A percentile compares a stretch with the other conserved stretches of the same genome.
Evolutionary conservation across 768 basidiomycete genomes (phyloP).

Genomic region (Rhizopogon vinicolor): DNA sequence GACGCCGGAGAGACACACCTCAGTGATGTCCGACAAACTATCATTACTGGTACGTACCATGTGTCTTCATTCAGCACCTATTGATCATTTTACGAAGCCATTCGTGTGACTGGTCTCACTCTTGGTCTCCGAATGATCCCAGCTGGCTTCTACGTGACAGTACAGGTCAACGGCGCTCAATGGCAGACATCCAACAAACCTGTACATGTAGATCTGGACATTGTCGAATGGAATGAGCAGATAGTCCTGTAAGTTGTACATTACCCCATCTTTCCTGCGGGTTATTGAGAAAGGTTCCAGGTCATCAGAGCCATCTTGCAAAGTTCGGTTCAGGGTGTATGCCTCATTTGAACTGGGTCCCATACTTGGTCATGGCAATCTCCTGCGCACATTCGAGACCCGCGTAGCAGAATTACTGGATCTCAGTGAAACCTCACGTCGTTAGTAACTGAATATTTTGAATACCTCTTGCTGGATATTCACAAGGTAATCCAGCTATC

Average conservation of each 20-base stretch:
- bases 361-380: constrained; percentile 1
- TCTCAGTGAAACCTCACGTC: neutral
- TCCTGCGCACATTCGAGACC: neutral
- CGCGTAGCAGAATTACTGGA: neutral
- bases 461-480: too few relatives aligned
- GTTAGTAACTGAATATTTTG: too few relatives aligned
- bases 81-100: neutral
- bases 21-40: neutral
- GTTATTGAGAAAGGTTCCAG: neutral
- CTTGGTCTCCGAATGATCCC: constrained; percentile 6
- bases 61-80: neutral
- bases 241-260: neutral
- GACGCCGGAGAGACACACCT: neutral
- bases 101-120: neutral
- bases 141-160: constrained; percentile 6
- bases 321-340: neutral
- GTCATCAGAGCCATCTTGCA: neutral
- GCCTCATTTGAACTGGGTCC: neutral
- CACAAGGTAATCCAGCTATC: neutral
- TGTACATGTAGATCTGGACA: neutral
- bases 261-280: neutral
- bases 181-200: neutral
- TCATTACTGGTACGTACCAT: neutral
- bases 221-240: neutral
- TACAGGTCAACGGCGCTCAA: neutral